Evolutionary conservation across 2,329 filamentous ascomycete genomes (phyloP).

Genomic region (Venturia pyrina): DNA sequence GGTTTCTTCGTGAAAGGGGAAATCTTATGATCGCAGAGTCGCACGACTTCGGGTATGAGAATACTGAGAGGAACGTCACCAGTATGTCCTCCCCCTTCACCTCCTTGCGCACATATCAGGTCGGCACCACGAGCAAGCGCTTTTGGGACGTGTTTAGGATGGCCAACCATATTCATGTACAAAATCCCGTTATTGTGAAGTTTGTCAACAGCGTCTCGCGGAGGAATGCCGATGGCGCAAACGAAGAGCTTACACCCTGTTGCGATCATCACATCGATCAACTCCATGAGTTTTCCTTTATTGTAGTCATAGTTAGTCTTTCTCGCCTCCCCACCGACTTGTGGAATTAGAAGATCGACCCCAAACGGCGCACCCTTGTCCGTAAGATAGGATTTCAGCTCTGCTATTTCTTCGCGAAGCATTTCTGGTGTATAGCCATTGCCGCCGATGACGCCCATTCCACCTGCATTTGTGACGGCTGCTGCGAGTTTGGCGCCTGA

Average conservation of each 20-base stretch:
- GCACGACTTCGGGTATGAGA: conserved; percentile 11
- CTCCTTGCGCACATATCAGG: conserved; percentile 11
- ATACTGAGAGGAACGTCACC: conserved; percentile 12
- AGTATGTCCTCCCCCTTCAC: conserved; percentile 13
- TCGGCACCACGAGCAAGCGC: conserved; percentile 11
- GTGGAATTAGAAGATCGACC: conserved; percentile 12
- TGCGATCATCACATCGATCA: conserved; percentile 12
- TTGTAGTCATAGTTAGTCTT: conserved; percentile 14
- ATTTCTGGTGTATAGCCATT: conserved; percentile 10
- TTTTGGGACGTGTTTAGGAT: conserved; percentile 12
- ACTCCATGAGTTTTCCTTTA: conserved; percentile 10
- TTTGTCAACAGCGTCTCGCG: conserved; percentile 5
- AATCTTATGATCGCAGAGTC: conserved; percentile 2
- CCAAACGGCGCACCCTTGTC: conserved; percentile 10
- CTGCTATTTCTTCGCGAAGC: conserved; percentile 11
- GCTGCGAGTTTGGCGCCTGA: conserved; percentile 9
- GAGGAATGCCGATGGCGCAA: conserved; percentile 13
- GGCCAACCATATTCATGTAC: conserved; percentile 14
- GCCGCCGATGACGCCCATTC: conserved; percentile 12
- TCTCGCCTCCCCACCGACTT: conserved; percentile 10
- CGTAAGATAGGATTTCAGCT: conserved; percentile 11
- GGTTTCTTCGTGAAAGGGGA: conserved; percentile 9
- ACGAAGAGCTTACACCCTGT: conserved; percentile 11
- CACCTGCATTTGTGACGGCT: conserved; percentile 12
- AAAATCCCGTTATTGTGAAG: conserved; percentile 11